phyloP scores from a whole-genome alignment of 495 filamentous ascomycete genomes.

The Viridothelium virens region DNA sequence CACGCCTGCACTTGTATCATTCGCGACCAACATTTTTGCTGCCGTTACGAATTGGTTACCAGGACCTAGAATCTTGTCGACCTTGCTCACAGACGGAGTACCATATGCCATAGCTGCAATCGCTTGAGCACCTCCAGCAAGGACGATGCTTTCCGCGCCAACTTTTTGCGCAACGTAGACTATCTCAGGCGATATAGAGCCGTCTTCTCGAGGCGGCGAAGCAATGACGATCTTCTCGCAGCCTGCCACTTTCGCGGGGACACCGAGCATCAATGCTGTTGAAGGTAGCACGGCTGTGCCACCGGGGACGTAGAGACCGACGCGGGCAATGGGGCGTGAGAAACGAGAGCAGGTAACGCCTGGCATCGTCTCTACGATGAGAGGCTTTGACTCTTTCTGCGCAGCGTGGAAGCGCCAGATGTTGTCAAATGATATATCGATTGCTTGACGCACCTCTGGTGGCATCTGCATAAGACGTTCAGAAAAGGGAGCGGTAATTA shows the following conservation, averaged over 20 bases:
- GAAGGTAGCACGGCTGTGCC: constrained; percentile 93
- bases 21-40: constrained; percentile 93
- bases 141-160: constrained; percentile 86
- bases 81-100: constrained; percentile 78
- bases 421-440: constrained; percentile 87
- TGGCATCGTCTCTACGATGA: constrained; percentile 92
- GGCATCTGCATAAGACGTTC: constrained; percentile 74
- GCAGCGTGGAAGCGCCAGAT: constrained; percentile 89
- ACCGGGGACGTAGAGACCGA: constrained; percentile 90
- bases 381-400: constrained; percentile 69
- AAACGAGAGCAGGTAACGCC: constrained; percentile 93
- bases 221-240: constrained; percentile 92
- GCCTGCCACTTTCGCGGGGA: constrained; percentile 95
- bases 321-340: constrained; percentile 82
- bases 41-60: constrained; percentile 99
- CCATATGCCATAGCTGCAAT: constrained; percentile 83
- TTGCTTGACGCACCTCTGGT: constrained; percentile 75
- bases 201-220: constrained; percentile 82
- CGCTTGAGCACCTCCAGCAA: constrained; percentile 95
- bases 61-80: constrained; percentile 96
- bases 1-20: constrained; percentile 89
- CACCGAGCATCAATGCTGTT: constrained; percentile 94
- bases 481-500: constrained; percentile 81
- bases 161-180: constrained; percentile 98
- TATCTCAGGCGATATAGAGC: constrained; percentile 88